A percentile compares a stretch with the other conserved stretches of the same genome.
Conservation (phyloP, 2,329 filamentous ascomycete genomes). For the Diaporthe australafricana region DNA sequence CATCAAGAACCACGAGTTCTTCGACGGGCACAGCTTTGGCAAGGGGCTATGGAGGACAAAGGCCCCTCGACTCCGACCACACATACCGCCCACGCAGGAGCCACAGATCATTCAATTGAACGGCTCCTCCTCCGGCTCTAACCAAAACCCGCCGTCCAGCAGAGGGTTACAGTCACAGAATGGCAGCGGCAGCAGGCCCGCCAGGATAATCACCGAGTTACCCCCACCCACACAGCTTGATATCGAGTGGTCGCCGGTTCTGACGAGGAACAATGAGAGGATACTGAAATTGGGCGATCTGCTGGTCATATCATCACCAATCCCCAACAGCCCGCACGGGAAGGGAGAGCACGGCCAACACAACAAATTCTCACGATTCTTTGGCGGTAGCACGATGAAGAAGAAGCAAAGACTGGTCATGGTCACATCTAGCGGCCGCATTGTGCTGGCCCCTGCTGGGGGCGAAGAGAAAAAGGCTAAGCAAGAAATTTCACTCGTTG, state of each 20-base stretch:
- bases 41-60: slow-evolving; percentile 89
- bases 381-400: slow-evolving; percentile 90
- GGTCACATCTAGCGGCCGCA: slow-evolving; percentile 90
- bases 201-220: slow-evolving; percentile 91
- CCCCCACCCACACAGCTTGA: slow-evolving; percentile 97
- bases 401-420: slow-evolving; percentile 94
- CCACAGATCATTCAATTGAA: slow-evolving; percentile 81
- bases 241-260: slow-evolving; percentile 97
- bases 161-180: slow-evolving; percentile 54
- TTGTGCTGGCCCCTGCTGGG: slow-evolving; percentile 89
- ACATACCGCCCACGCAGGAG: slow-evolving; percentile 81
- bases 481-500: slow-evolving; percentile 86
- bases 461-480: slow-evolving; percentile 97
- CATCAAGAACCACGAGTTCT: slow-evolving; percentile 96
- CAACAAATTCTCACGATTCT: slow-evolving; percentile 93
- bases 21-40: slow-evolving; percentile 87
- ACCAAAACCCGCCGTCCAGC: slow-evolving; percentile 43
- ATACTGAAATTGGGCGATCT: slow-evolving; percentile 95
- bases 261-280: slow-evolving; percentile 90
- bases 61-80: slow-evolving; percentile 86
- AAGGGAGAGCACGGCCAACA: slow-evolving; percentile 77
- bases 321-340: slow-evolving; percentile 78
- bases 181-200: slow-evolving; percentile 65
- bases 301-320: slow-evolving; percentile 82
- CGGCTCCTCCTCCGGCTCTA: slow-evolving; percentile 54